Evolutionary conservation across 2,329 filamentous ascomycete species (phyloP).

Genomic region (Immersiporthe knoxdaviesiana): DNA sequence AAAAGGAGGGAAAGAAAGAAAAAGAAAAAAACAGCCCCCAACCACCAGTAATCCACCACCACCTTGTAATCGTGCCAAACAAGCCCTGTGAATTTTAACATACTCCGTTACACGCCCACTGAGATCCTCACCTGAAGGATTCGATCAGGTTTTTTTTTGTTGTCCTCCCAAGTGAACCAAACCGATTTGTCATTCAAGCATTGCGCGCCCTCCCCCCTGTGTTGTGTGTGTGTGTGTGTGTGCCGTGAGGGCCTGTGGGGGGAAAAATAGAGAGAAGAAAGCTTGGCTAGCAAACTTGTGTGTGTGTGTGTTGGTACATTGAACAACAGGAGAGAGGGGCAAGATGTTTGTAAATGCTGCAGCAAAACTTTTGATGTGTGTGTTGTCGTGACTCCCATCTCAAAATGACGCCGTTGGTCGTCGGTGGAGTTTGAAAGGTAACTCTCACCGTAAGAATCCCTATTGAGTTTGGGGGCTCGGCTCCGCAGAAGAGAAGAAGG

Average conservation of each 20-base stretch:
- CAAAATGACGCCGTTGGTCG: conserved; percentile 22
- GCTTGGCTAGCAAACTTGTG: conserved; percentile 19
- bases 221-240: conserved; percentile 3
- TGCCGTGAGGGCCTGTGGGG: too few species aligned
- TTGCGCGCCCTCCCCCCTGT: conserved; percentile 6
- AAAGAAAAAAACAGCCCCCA: conserved; percentile 21
- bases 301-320: conserved; percentile 28
- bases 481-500: conserved; percentile 33
- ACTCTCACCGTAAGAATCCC: conserved; percentile 32
- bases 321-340: conserved; percentile 21
- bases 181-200: conserved; percentile 28
- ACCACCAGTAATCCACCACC: neutral
- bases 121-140: conserved; percentile 26
- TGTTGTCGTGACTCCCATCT: conserved; percentile 19
- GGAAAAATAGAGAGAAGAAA: conserved; percentile 1
- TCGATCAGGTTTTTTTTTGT: neutral
- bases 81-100: conserved; percentile 2
- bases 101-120: conserved; percentile 26
- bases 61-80: conserved; percentile 23
- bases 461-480: conserved; percentile 29
- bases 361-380: conserved; percentile 20
- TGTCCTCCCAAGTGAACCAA: conserved; percentile 13
- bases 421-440: conserved; percentile 22
- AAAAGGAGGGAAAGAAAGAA: conserved; percentile 1
- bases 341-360: conserved; percentile 29